Percentiles rank a stretch among this genome's conserved stretches.
These are phyloP conservation scores for Podospora fimiseda DNA, from an alignment of 495 filamentous ascomycete species.

Conservation along the genomic window DNA sequence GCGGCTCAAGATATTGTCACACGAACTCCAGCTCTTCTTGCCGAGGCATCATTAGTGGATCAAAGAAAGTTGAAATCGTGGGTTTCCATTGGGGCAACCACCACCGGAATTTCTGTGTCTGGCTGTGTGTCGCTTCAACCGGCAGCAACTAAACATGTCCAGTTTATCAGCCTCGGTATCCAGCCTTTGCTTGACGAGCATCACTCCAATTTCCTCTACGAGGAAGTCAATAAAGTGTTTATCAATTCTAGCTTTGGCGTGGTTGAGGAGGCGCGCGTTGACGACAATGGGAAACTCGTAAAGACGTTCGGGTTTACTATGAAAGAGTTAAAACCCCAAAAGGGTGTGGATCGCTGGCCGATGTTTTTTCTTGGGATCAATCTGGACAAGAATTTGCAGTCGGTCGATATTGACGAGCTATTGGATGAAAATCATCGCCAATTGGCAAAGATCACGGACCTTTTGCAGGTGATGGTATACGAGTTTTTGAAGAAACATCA, in stretches of 20 bases:
- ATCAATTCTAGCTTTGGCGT: constrained; percentile 70
- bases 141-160: constrained; percentile 60
- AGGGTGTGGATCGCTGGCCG: constrained; percentile 75
- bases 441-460: constrained; percentile 46
- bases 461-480: constrained; percentile 56
- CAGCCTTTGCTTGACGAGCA: constrained; percentile 48
- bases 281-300: constrained; percentile 14
- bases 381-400: constrained; percentile 18
- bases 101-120: constrained; percentile 50
- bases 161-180: constrained; percentile 75
- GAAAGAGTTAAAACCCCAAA: constrained; percentile 53
- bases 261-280: constrained; percentile 38
- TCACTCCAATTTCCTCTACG: constrained; percentile 62
- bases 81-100: constrained; percentile 61
- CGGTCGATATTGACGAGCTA: constrained; percentile 22
- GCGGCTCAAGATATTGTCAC: background rate
- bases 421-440: constrained; percentile 32
- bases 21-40: constrained; percentile 41
- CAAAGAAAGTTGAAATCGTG: constrained; percentile 48
- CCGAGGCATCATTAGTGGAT: constrained; percentile 58
- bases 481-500: constrained; percentile 65
- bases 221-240: constrained; percentile 75
- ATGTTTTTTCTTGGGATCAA: constrained; percentile 84
- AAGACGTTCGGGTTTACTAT: constrained; percentile 46
- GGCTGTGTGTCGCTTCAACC: constrained; percentile 67